Conservation (phyloP, 176 grass and related monocot species). For the Oryza glaberrima region DNA sequence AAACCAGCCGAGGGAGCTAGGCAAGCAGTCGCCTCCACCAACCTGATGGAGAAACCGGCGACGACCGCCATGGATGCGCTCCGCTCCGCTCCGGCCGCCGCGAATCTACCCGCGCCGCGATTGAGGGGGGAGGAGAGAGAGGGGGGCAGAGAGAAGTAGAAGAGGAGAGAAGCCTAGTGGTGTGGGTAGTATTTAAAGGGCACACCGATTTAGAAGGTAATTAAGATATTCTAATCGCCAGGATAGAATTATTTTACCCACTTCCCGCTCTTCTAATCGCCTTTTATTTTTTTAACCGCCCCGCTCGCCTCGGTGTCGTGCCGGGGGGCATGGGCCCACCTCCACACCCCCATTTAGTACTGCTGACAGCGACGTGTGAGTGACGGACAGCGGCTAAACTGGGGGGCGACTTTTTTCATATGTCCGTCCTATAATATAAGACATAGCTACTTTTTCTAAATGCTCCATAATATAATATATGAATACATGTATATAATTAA, state of each 20-base stretch:
- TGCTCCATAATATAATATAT: no score
- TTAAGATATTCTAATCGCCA: not conserved
- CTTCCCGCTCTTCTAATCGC: slow-evolving; percentile 32
- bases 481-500: no score
- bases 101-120: not conserved
- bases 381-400: slow-evolving; percentile 37
- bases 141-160: not conserved
- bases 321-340: not conserved
- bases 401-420: not conserved
- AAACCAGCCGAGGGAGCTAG: not conserved
- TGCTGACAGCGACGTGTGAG: slow-evolving; percentile 49
- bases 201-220: not conserved
- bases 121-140: not conserved
- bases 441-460: no score
- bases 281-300: slow-evolving; percentile 11
- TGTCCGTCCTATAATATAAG: no score
- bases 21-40: not conserved
- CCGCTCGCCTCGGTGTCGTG: slow-evolving; percentile 27
- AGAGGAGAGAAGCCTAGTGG: not conserved
- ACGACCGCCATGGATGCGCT: slow-evolving; percentile 33
- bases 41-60: slow-evolving; percentile 63
- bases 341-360: slow-evolving; percentile 13
- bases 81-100: no score
- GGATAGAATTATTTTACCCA: slow-evolving; percentile 8
- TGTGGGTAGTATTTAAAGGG: slow-evolving; percentile 36